These are phyloP conservation scores for Stagonosporopsis vannaccii DNA, from an alignment of 2,329 filamentous ascomycete genomes.

Conservation along the genomic window DNA sequence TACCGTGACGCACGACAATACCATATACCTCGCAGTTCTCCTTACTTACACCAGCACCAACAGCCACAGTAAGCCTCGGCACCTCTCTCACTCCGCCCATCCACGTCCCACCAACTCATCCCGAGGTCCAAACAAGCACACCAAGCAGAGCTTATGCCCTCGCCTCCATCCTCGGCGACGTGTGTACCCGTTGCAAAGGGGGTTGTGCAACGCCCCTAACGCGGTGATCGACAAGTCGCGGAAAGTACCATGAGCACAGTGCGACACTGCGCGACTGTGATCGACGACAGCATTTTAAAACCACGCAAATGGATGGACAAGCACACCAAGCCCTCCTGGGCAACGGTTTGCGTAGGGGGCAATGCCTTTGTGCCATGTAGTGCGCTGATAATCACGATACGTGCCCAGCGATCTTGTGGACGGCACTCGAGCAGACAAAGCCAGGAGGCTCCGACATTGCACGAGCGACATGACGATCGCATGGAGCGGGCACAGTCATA, in stretches of 20 bases:
- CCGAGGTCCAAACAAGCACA: conserved; percentile 20
- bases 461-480: no score
- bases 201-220: background rate
- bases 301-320: no score
- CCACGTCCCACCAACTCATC: background rate
- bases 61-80: background rate
- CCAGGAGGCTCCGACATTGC: no score
- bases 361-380: no score
- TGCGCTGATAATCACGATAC: no score
- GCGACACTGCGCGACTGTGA: no score
- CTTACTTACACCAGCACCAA: background rate
- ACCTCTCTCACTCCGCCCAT: background rate
- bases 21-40: background rate
- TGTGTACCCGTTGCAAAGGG: background rate
- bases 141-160: conserved; percentile 11
- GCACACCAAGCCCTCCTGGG: no score
- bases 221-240: background rate
- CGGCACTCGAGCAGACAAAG: no score
- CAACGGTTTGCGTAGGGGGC: no score
- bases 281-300: no score
- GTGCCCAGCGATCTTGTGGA: no score
- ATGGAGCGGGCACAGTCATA: no score
- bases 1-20: background rate
- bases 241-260: background rate
- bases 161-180: conserved; percentile 5